Base-by-base conservation (phyloP, 2,329 filamentous ascomycete species). In the Aspergillus ibericus region DNA sequence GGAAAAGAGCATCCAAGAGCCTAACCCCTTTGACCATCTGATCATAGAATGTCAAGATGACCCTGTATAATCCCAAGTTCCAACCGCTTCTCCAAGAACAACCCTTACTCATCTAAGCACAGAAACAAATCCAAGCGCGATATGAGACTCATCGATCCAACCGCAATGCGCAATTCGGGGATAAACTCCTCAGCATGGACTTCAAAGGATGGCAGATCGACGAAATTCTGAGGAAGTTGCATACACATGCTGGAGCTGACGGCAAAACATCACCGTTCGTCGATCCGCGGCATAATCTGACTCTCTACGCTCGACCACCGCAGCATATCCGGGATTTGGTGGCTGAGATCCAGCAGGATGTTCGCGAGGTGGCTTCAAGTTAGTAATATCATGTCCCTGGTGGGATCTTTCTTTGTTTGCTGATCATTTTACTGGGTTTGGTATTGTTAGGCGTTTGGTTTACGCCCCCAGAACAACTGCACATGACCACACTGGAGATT, bases 301-400 rank as follows among this genome's bases (percentile, higher is more conserved):
- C 92, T 0, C 88, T 97, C 70, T 97, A 92, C 92, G 91, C 90
- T 3, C 83, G 93, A 6, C 93, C 93, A 15, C 90, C 93, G 0
- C 77, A 85, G 47, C 85, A 88, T 65, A 81, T 97, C 16, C 81
- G 88, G 47, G 77, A 82, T 18, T 77, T 98, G 59, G 85, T 93
- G 2, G 75, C 78, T 2, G 82, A 83, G 57, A 77, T 97, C 29
- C 93, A 97, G 74, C 74, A 81, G 51, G 82, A 85, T 67, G 78
- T 96, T 49, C 79, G 81, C 57, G 76, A 81, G 18, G 82, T 85
- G 18, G 88, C 88, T 13, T 90, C 91, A 35, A 84, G 92, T 95
- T 79, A 72, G 88, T 80, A 7, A 16, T 12, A 54, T 18, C 5
- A 36, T 6, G n/a, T 7, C 12, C 13, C 16, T 13, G 13, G 29